Evolutionary conservation across 2,329 filamentous ascomycete genomes (phyloP).

Genomic region (Pseudocercospora pini-densiflorae): DNA sequence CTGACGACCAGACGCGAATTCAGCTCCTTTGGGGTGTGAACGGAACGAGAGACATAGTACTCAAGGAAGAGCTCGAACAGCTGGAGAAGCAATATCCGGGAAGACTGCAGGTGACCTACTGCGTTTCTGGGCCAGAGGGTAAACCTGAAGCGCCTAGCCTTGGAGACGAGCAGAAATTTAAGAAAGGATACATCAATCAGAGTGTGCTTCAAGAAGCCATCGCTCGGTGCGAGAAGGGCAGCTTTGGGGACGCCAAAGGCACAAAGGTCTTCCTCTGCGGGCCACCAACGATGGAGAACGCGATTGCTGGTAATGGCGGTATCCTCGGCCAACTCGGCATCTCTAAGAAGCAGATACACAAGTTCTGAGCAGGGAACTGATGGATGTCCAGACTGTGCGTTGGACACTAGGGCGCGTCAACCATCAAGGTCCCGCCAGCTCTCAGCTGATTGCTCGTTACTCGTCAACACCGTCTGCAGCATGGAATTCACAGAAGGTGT

Average conservation of each 20-base stretch:
- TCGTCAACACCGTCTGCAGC: neutral
- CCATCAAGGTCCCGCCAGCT: too few species aligned
- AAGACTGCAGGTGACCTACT: conserved; percentile 63
- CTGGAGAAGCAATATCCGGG: conserved; percentile 57
- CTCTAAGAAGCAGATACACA: conserved; percentile 59
- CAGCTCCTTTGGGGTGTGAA: conserved; percentile 71
- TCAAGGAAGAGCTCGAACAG: conserved; percentile 60
- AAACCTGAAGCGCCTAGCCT: conserved; percentile 28
- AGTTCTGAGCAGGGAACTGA: conserved; percentile 51
- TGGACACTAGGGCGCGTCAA: too few species aligned
- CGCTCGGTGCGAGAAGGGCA: conserved; percentile 39
- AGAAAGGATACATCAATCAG: conserved; percentile 63
- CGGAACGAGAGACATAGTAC: conserved; percentile 64
- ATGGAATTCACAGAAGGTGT: neutral
- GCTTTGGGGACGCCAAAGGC: conserved; percentile 42
- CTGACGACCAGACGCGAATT: conserved; percentile 65
- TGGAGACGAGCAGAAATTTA: conserved; percentile 45
- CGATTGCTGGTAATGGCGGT: conserved; percentile 58
- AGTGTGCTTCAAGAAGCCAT: conserved; percentile 60
- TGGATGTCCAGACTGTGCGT: too few species aligned
- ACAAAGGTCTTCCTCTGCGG: conserved; percentile 72
- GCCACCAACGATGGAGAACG: conserved; percentile 68
- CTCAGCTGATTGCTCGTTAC: neutral
- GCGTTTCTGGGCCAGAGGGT: conserved; percentile 55
- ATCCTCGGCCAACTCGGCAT: conserved; percentile 64